Conservation (phyloP, 1,284 basidiomycete species). For the Tilletia horrida region DNA sequence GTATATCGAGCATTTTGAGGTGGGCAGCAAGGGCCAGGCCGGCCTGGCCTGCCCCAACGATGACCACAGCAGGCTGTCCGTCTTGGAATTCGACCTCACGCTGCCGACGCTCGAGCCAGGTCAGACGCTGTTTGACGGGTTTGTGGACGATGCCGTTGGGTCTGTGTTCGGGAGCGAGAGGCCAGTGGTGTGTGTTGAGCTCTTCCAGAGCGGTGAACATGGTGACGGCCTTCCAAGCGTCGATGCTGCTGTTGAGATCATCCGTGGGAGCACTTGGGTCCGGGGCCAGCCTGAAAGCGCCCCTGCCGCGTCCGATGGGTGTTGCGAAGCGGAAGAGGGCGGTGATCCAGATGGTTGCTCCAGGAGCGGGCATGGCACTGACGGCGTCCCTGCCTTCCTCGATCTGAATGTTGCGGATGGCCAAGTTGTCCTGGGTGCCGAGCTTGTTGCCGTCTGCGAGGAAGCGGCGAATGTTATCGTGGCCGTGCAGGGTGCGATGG, state of each 20-base stretch:
- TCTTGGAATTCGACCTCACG: conserved; percentile 9
- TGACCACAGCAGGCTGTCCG: conserved; percentile 18
- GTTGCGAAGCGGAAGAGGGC: conserved; percentile 1
- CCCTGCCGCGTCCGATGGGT: neutral
- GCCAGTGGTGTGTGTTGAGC: conserved; percentile 19
- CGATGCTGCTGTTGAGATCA: neutral
- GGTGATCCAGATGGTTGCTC: neutral
- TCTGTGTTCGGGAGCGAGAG: neutral
- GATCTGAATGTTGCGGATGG: neutral
- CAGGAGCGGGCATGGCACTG: neutral
- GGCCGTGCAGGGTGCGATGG: conserved; percentile 6
- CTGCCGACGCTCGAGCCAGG: conserved; percentile 15
- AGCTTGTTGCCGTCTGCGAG: neutral
- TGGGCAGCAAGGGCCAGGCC: conserved; percentile 65
- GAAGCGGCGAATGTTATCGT: neutral
- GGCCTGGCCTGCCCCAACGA: conserved; percentile 66
- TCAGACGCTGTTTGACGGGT: conserved; percentile 6
- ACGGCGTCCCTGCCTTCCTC: neutral
- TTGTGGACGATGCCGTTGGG: conserved; percentile 20
- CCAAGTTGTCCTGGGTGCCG: neutral
- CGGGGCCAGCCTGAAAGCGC: neutral
- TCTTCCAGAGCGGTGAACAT: conserved; percentile 19
- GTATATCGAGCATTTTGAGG: conserved; percentile 62
- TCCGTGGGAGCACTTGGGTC: neutral
- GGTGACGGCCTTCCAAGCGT: neutral